Base-by-base conservation (phyloP, 176 grass and related monocot species). In the Thalia dealbata region DNA sequence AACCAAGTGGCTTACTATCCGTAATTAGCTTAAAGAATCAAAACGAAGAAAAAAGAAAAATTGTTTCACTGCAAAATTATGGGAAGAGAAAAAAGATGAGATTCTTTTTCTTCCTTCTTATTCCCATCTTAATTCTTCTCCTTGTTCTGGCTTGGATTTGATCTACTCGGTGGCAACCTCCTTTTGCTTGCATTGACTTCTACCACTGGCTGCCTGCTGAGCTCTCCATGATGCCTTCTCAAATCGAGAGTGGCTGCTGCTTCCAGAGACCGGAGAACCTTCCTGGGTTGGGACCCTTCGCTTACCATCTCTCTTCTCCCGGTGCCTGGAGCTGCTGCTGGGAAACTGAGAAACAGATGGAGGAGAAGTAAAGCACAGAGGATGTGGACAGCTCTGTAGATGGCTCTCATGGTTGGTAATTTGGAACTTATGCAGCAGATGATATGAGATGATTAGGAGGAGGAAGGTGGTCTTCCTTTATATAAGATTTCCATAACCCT, bases 101-200 rank as follows among this genome's bases (percentile, higher is more conserved):
- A n/a, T n/a, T 12, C 3, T 41, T 14, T 46, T n/a, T 50, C 56
- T 29, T 65, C 18, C 58, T 79, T 61, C 29, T 44, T 45, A 50
- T 38, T 32, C 70, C 70, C 23, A 24, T 3, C 16, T 45, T n/a
- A 75, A n/a, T n/a, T 61, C 50, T 22, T 51, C 11, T 54, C 35
- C 69, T 86, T 74, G 54, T 86, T 86, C 14, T 78, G 75, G 73
- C 56, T 86, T 61, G 84, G 79, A 86, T 86, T 86, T 21, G 69
- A 51, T 60, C 12, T 59, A 35, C 84, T 81, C 19, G 16, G 19
- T 59, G 84, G 84, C 59, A 78, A 16, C 75, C 11, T 78, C 69
- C 45, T 82, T 32, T 81, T 58, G 67, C 79, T 86, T 44, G 84
- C 84, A 70, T 61, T 24, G 52, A 78, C 62, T 60, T 70, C 79